These are phyloP conservation scores for Penicillium vulpinum DNA, from an alignment of 2,329 filamentous ascomycete species.

Conservation along the genomic window DNA sequence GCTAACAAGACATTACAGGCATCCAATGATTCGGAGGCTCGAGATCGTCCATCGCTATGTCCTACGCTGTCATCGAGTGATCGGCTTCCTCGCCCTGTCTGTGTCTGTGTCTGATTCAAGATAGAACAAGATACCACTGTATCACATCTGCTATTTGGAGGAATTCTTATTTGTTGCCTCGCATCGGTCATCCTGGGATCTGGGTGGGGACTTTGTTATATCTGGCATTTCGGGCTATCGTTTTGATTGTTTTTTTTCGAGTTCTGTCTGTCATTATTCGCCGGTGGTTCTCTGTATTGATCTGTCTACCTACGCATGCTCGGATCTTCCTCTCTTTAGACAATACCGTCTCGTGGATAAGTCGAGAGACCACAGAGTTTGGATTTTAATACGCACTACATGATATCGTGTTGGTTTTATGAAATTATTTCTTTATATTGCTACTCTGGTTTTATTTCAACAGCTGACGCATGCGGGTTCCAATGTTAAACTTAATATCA, in stretches of 20 bases:
- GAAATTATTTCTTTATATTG: neutral
- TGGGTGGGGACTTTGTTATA: neutral
- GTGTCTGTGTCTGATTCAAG: neutral
- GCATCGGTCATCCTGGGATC: neutral
- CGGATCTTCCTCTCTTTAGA: neutral
- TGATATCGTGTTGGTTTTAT: neutral
- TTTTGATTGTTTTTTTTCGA: neutral
- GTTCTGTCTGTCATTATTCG: neutral
- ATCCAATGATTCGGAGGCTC: neutral
- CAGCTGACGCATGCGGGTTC: neutral
- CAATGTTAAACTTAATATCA: neutral
- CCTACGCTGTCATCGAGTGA: neutral
- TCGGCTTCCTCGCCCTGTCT: neutral
- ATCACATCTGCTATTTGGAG: constrained; percentile 1
- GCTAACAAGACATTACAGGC: constrained; percentile 7
- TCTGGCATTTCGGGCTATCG: neutral
- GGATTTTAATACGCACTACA: neutral
- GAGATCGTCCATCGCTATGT: neutral
- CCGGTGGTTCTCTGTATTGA: neutral
- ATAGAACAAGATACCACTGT: neutral
- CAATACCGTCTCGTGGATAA: neutral
- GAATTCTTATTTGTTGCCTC: neutral
- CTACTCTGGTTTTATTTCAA: too few relatives aligned
- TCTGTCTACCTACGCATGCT: neutral
- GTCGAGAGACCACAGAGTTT: neutral